These are phyloP conservation scores for Falciphora oryzae DNA, from an alignment of 2,329 filamentous ascomycete genomes.

Conservation along the genomic window DNA sequence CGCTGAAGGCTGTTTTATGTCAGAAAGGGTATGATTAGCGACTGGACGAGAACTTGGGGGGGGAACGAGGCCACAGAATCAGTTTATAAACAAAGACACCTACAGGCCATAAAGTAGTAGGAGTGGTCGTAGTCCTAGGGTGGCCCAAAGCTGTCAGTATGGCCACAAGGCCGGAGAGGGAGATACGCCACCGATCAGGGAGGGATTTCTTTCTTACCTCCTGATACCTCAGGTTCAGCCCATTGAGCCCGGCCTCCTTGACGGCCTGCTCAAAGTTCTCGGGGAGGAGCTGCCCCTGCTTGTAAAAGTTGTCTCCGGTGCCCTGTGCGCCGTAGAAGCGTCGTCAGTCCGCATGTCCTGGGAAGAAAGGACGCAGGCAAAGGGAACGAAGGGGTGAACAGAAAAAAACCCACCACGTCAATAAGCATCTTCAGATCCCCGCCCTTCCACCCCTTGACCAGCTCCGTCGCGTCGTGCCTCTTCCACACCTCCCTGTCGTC, in stretches of 20 bases:
- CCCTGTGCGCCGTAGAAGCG: constrained; percentile 45
- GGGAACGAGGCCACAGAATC: too few species aligned
- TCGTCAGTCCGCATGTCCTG: background rate
- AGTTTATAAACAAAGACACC: background rate
- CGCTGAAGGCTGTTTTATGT: constrained; percentile 57
- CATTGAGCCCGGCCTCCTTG: constrained; percentile 66
- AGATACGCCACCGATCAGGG: background rate
- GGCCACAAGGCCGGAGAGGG: background rate
- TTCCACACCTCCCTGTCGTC: constrained; percentile 72
- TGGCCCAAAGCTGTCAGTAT: background rate
- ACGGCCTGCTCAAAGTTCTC: constrained; percentile 85
- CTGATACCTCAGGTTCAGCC: constrained; percentile 77
- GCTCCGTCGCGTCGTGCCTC: constrained; percentile 85
- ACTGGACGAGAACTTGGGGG: background rate
- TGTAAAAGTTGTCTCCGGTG: constrained; percentile 94
- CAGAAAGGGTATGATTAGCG: background rate
- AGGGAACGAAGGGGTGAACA: background rate
- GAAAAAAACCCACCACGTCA: constrained; percentile 63
- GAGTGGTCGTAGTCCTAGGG: constrained; percentile 87
- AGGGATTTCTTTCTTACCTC: constrained; percentile 39
- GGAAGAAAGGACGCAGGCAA: background rate
- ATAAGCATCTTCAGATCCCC: constrained; percentile 70
- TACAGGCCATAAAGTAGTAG: constrained; percentile 82
- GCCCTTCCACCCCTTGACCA: constrained; percentile 65
- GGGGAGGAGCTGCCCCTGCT: constrained; percentile 83